Conservation (phyloP, 257 asterid genomes). For the Solanum verrucosum region DNA sequence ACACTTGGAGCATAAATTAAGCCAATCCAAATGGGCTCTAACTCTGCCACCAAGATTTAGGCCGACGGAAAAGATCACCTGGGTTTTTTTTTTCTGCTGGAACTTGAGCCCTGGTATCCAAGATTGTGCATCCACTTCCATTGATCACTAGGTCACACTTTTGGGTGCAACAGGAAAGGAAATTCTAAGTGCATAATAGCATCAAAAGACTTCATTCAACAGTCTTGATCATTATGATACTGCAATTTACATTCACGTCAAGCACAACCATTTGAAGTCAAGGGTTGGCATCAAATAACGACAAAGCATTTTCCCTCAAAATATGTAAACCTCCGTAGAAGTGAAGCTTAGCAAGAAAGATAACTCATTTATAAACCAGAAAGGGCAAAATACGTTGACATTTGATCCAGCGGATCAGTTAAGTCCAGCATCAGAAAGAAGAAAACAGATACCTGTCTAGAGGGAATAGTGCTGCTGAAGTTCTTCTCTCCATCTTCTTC, state of each 20-base stretch:
- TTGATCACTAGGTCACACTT: neutral
- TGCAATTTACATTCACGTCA: neutral
- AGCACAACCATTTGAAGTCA: neutral
- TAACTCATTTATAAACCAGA: neutral
- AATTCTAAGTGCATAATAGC: neutral
- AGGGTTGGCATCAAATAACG: neutral
- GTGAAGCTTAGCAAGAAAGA: neutral
- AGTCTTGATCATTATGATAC: neutral
- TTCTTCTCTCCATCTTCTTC: conserved; percentile 85
- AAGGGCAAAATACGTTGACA: neutral
- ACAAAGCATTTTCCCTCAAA: neutral
- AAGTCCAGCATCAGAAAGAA: neutral
- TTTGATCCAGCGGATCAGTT: neutral
- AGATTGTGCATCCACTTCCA: neutral
- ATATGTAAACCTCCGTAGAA: neutral
- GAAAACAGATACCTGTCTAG: conserved; percentile 68
- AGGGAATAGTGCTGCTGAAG: conserved; percentile 62
- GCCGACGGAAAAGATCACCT: neutral
- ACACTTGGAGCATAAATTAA: neutral
- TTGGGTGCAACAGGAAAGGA: neutral
- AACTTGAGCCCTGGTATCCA: neutral
- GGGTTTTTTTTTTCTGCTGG: neutral
- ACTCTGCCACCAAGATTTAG: neutral
- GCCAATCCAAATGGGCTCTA: neutral
- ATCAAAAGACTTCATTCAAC: neutral